Evolutionary conservation across 1,284 basidiomycete genomes (phyloP).

Genomic region (Cutaneotrichosporon mucoides): DNA sequence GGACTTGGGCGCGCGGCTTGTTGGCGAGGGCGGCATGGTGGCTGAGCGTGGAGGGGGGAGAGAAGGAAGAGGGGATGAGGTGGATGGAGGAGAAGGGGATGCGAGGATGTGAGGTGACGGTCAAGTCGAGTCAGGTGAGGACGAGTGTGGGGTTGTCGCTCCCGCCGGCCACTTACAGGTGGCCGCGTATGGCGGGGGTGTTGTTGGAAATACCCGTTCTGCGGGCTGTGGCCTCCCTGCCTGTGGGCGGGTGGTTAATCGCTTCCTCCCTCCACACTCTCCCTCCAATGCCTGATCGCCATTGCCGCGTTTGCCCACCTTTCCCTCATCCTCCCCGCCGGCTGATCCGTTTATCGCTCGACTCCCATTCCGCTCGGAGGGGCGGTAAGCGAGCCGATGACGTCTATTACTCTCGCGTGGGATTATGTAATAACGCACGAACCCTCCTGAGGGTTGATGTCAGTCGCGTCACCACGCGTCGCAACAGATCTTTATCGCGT

Average conservation of each 20-base stretch:
- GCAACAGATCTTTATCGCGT: not conserved
- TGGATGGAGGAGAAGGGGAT: not conserved
- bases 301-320: too few relatives aligned
- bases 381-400: too few relatives aligned
- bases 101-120: not conserved
- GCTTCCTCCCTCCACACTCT: not conserved
- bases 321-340: too few relatives aligned
- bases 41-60: not conserved
- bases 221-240: too few relatives aligned
- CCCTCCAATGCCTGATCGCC: not conserved
- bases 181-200: not conserved
- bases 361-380: too few relatives aligned
- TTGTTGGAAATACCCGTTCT: not conserved
- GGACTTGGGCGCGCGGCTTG: conserved; percentile 56
- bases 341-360: not conserved
- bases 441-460: too few relatives aligned
- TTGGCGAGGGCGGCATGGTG: conserved; percentile 46
- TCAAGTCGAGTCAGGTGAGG: not conserved
- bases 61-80: not conserved
- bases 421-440: not conserved
- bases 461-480: not conserved
- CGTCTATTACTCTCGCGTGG: not conserved
- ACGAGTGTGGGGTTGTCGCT: not conserved
- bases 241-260: too few relatives aligned
- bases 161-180: not conserved